Conservation (phyloP, 805 yeast species). For the Starmerella etchellsii region DNA sequence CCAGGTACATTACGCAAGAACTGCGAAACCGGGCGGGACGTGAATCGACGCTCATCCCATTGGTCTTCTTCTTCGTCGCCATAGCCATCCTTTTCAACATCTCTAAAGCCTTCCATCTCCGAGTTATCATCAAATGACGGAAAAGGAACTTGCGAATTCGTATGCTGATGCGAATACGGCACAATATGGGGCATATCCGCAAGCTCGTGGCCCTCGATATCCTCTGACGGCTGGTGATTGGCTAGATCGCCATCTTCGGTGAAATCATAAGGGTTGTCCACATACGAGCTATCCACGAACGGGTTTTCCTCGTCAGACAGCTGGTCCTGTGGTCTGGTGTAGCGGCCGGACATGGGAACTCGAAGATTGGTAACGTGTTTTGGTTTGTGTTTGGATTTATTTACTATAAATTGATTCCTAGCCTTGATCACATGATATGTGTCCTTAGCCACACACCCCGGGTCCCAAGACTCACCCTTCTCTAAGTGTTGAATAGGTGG, state of each 20-base stretch:
- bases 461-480: no score
- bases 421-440: no score
- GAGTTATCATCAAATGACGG: constrained; percentile 8
- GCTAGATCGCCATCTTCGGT: constrained; percentile 18
- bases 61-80: constrained; percentile 16
- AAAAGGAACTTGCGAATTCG: constrained; percentile 17
- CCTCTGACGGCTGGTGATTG: constrained; percentile 4
- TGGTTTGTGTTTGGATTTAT: no score
- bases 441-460: no score
- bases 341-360: constrained; percentile 11
- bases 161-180: constrained; percentile 18
- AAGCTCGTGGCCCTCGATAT: constrained; percentile 8
- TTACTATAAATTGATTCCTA: no score
- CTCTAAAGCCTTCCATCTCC: constrained; percentile 1
- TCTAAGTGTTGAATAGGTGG: no score
- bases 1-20: neutral
- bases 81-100: constrained; percentile 13
- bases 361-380: no score
- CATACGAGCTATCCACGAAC: constrained; percentile 12
- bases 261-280: constrained; percentile 10
- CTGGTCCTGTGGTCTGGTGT: constrained; percentile 9
- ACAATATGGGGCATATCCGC: constrained; percentile 14
- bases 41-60: constrained; percentile 20
- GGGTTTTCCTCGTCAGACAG: constrained; percentile 11
- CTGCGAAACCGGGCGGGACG: constrained; percentile 15